These are phyloP conservation scores for Colletotrichum tropicale DNA, from an alignment of 2,329 filamentous ascomycete species.

Conservation along the genomic window DNA sequence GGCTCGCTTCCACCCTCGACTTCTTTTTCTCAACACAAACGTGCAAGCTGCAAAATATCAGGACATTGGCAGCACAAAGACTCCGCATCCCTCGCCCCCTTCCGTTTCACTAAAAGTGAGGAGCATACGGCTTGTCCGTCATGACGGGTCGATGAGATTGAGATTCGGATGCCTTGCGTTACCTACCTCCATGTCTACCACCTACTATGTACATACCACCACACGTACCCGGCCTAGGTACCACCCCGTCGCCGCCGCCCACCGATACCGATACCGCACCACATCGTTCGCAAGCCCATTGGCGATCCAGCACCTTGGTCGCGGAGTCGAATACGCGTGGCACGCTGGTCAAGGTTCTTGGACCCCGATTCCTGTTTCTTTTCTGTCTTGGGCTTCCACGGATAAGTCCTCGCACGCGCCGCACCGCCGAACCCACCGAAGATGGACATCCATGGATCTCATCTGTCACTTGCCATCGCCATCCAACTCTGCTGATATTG, in stretches of 20 bases:
- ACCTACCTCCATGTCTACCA: not conserved
- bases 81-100: constrained; percentile 14
- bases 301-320: constrained; percentile 12
- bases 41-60: not conserved
- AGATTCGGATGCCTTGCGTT: not conserved
- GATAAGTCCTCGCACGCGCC: not conserved
- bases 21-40: not conserved
- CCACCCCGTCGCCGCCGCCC: not conserved
- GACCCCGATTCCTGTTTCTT: not conserved
- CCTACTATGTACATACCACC: not conserved
- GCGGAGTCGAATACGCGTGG: constrained; percentile 3
- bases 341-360: not conserved
- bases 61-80: constrained; percentile 7
- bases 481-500: not conserved
- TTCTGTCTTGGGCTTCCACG: not conserved
- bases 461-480: not conserved
- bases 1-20: not conserved
- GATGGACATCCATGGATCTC: not conserved
- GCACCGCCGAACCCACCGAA: not conserved
- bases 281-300: not conserved
- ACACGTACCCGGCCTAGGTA: not conserved
- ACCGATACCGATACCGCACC: not conserved
- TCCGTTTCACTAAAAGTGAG: constrained; percentile 12
- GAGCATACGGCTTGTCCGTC: not conserved
- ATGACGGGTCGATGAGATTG: not conserved